phyloP scores from a whole-genome alignment of 208 protist genomes.

The Balamuthia mandrillaris region DNA sequence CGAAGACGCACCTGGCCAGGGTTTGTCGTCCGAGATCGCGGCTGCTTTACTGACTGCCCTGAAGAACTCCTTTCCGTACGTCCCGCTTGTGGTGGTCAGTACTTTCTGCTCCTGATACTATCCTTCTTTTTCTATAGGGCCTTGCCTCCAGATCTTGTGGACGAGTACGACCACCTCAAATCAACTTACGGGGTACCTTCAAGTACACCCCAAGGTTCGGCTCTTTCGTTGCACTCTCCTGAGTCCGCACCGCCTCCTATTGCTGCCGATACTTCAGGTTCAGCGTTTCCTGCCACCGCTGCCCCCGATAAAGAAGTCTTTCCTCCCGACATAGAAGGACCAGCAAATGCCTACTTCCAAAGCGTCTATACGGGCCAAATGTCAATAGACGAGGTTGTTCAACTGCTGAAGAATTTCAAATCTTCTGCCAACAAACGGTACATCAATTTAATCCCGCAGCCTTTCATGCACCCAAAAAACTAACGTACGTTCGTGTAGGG shows the following conservation, averaged over 20 bases:
- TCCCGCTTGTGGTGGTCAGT: too few species aligned
- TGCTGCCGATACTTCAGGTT: too few species aligned
- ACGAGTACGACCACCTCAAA: too few species aligned
- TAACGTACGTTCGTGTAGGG: constrained; percentile 2
- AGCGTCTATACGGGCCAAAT: constrained; percentile 70
- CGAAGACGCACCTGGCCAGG: not conserved
- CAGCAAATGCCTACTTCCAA: constrained; percentile 74
- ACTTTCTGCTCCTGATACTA: constrained; percentile 12
- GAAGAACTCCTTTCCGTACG: too few species aligned
- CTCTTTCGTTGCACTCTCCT: too few species aligned
- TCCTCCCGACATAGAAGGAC: constrained; percentile 65
- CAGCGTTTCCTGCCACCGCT: too few species aligned
- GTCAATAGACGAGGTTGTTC: constrained; percentile 69
- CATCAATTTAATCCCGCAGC: not conserved
- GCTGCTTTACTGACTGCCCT: too few species aligned
- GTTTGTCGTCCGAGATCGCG: too few species aligned
- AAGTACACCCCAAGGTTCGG: too few species aligned
- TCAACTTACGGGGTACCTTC: too few species aligned
- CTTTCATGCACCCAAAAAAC: not conserved
- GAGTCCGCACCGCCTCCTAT: too few species aligned
- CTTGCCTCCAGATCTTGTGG: too few species aligned
- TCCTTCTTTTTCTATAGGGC: not conserved
- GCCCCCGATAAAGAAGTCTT: constrained; percentile 50
- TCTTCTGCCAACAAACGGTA: constrained; percentile 46
- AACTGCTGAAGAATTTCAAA: constrained; percentile 68